Percentiles rank a stretch among this genome's conserved stretches.
phyloP scores from a whole-genome alignment of 805 yeast genomes.

The Grigorovia yakushimaensis region DNA sequence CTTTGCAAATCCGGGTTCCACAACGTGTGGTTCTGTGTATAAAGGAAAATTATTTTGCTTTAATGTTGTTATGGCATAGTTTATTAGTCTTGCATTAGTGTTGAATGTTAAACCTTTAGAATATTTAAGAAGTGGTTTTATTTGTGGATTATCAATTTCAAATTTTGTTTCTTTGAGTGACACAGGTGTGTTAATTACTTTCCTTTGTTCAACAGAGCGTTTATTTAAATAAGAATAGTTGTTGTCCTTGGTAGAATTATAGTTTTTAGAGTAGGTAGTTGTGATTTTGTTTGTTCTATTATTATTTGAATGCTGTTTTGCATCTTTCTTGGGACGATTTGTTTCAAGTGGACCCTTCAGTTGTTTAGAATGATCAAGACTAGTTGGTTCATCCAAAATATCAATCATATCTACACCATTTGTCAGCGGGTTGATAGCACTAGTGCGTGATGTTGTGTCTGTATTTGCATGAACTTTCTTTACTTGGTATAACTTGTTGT shows the following conservation, averaged over 20 bases:
- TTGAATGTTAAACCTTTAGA: slow-evolving; percentile 15
- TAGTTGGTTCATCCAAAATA: background rate
- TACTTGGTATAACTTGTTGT: too few species aligned
- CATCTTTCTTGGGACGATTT: too few species aligned
- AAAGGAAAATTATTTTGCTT: slow-evolving; percentile 19
- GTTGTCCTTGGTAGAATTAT: too few species aligned
- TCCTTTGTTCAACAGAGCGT: too few species aligned
- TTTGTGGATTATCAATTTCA: background rate
- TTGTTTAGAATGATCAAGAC: too few species aligned
- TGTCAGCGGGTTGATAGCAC: background rate
- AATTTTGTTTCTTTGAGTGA: background rate
- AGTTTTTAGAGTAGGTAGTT: too few species aligned
- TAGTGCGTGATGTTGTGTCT: background rate
- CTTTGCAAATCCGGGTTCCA: background rate
- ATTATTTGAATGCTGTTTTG: too few species aligned
- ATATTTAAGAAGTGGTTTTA: slow-evolving; percentile 14
- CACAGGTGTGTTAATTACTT: too few species aligned
- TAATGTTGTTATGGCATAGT: slow-evolving; percentile 15
- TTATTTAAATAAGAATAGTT: too few species aligned
- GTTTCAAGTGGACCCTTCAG: too few species aligned
- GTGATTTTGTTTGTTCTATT: too few species aligned
- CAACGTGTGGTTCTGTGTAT: slow-evolving; percentile 15
- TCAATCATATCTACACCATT: background rate
- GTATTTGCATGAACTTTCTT: too few species aligned
- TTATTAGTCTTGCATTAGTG: slow-evolving; percentile 12